phyloP scores from a whole-genome alignment of 805 yeast species.

The Pichia nanzhaoensis region DNA sequence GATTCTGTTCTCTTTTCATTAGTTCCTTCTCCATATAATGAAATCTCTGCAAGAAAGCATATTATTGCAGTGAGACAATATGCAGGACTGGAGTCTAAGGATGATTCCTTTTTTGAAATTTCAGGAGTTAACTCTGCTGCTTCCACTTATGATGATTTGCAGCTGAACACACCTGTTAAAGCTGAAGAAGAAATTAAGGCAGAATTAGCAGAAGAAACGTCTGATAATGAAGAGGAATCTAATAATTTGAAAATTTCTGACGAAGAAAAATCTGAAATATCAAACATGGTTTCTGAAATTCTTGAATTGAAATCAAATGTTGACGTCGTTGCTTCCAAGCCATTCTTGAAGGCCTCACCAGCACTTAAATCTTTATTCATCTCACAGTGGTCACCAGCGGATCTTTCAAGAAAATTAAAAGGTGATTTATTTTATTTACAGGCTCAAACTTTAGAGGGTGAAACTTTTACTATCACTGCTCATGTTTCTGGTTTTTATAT shows the following conservation, averaged over 20 bases:
- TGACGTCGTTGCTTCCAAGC: slow-evolving; percentile 27
- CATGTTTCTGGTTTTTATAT: slow-evolving; percentile 74
- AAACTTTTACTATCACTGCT: slow-evolving; percentile 70
- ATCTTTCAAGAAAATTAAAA: slow-evolving; percentile 47
- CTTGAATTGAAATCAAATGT: slow-evolving; percentile 11
- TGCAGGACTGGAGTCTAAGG: slow-evolving; percentile 43
- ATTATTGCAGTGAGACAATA: slow-evolving; percentile 55
- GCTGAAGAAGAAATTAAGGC: slow-evolving; percentile 12
- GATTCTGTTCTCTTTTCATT: slow-evolving; percentile 37
- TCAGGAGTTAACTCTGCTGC: slow-evolving; percentile 42
- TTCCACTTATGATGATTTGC: slow-evolving; percentile 39
- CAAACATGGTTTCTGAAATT: slow-evolving; percentile 18
- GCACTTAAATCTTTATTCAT: slow-evolving; percentile 53
- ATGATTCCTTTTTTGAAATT: slow-evolving; percentile 36
- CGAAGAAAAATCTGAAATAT: slow-evolving; percentile 27
- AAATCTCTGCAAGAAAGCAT: slow-evolving; percentile 55
- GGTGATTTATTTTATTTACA: slow-evolving; percentile 81
- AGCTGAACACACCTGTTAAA: slow-evolving; percentile 29
- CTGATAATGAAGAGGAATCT: slow-evolving; percentile 18
- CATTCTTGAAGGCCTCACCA: slow-evolving; percentile 30
- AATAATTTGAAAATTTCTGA: slow-evolving; percentile 22
- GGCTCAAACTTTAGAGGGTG: slow-evolving; percentile 74
- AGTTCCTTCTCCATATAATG: slow-evolving; percentile 52
- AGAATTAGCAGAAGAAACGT: slow-evolving; percentile 16
- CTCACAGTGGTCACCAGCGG: slow-evolving; percentile 85